Evolutionary conservation across 2,329 filamentous ascomycete species (phyloP).

Genomic region (Fusarium beomiforme): DNA sequence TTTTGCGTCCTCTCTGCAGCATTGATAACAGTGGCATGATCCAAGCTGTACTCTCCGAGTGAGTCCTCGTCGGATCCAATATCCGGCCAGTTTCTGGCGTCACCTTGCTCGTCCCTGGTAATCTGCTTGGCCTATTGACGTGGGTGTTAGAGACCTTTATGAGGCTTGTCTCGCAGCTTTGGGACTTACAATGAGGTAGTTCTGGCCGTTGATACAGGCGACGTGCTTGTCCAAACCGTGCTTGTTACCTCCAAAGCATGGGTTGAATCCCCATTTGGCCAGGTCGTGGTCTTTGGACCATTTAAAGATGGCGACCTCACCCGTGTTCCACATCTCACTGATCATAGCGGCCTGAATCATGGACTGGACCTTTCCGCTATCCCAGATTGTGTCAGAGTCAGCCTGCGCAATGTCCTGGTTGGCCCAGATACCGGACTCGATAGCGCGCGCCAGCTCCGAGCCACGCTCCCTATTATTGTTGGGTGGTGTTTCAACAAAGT

Average conservation of each 20-base stretch:
- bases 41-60: neutral
- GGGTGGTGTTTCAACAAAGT: neutral
- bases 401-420: neutral
- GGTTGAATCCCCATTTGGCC: no score
- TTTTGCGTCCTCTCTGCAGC: neutral
- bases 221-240: no score
- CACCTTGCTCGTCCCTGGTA: neutral
- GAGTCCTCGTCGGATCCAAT: neutral
- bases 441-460: neutral
- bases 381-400: no score
- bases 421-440: neutral
- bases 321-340: no score
- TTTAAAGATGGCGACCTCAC: no score
- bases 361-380: no score
- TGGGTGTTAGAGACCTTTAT: neutral
- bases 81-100: neutral
- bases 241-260: no score
- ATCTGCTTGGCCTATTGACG: slow-evolving; percentile 1
- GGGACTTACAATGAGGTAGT: neutral
- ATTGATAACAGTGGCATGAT: neutral
- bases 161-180: fast-evolving
- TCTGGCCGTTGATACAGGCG: no score
- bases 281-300: no score
- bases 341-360: no score
- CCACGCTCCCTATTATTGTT: neutral